These are phyloP conservation scores for Sarocladiaceae sp. DNA, from an alignment of 2,329 filamentous ascomycete genomes.

Conservation along the genomic window DNA sequence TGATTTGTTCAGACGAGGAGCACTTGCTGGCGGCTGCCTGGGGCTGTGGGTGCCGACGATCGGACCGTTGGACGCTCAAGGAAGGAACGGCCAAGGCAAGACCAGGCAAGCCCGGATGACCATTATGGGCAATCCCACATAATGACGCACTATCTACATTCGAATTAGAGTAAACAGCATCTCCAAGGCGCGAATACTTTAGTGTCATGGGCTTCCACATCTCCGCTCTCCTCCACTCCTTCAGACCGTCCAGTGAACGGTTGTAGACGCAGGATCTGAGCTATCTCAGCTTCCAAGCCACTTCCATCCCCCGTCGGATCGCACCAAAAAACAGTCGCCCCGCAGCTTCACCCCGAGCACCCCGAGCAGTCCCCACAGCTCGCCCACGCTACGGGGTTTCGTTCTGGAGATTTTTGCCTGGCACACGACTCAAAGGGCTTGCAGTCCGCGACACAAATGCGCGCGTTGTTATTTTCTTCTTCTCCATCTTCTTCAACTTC, in stretches of 20 bases:
- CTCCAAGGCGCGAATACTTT: no score
- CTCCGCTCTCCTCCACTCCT: background rate
- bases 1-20: no score
- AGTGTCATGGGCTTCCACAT: background rate
- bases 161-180: no score
- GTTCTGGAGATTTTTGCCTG: background rate
- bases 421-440: constrained; percentile 3
- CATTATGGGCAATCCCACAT: background rate
- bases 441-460: background rate
- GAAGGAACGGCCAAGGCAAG: background rate
- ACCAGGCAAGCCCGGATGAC: background rate
- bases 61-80: no score
- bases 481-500: background rate
- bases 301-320: background rate
- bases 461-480: no score
- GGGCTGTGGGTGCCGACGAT: no score
- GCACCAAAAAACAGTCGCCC: background rate
- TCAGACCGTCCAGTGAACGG: background rate
- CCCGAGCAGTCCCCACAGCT: constrained; percentile 6
- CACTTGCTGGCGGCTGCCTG: no score
- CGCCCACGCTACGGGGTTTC: background rate
- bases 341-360: constrained; percentile 10
- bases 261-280: no score
- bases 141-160: no score
- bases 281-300: background rate